phyloP scores from a whole-genome alignment of 1,284 basidiomycete species.

The Boletus semigastroideus region DNA sequence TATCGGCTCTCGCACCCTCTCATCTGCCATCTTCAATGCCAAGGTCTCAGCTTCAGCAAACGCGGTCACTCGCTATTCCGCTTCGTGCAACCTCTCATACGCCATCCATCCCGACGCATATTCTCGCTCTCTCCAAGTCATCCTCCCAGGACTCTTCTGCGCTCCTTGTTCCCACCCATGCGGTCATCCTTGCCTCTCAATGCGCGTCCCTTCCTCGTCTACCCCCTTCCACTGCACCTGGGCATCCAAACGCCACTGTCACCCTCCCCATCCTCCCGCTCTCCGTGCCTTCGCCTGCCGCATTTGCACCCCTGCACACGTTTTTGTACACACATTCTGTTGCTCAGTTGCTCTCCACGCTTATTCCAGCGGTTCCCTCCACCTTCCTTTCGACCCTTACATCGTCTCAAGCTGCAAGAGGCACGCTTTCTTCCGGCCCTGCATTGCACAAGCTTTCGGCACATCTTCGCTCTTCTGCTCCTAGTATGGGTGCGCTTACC shows the following conservation, averaged over 20 bases:
- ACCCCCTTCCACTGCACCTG: conserved; percentile 37
- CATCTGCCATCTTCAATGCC: conserved; percentile 50
- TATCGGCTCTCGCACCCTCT: conserved; percentile 46
- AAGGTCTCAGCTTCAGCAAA: conserved; percentile 45
- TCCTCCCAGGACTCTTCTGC: conserved; percentile 38
- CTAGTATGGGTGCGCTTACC: conserved; percentile 47
- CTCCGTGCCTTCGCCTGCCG: conserved; percentile 63
- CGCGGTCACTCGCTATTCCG: conserved; percentile 45
- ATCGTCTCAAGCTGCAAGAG: conserved; percentile 44
- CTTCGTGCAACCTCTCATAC: conserved; percentile 36
- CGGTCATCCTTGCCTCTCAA: conserved; percentile 55
- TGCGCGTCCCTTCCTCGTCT: conserved; percentile 58
- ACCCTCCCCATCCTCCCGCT: conserved; percentile 66
- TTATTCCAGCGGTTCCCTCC: conserved; percentile 56
- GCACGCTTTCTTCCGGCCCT: conserved; percentile 44
- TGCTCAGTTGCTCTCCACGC: conserved; percentile 48
- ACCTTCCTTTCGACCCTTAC: conserved; percentile 49
- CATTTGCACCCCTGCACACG: conserved; percentile 61
- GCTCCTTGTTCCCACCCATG: conserved; percentile 55
- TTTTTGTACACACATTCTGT: conserved; percentile 67
- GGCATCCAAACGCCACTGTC: conserved; percentile 37
- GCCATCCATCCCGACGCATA: conserved; percentile 52
- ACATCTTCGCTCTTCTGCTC: conserved; percentile 44
- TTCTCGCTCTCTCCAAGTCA: conserved; percentile 51
- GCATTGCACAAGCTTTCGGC: conserved; percentile 52